A percentile compares a stretch with the other conserved stretches of the same genome.
phyloP scores from a whole-genome alignment of 2,329 filamentous ascomycete species.

The Coleophoma eucalyptorum region DNA sequence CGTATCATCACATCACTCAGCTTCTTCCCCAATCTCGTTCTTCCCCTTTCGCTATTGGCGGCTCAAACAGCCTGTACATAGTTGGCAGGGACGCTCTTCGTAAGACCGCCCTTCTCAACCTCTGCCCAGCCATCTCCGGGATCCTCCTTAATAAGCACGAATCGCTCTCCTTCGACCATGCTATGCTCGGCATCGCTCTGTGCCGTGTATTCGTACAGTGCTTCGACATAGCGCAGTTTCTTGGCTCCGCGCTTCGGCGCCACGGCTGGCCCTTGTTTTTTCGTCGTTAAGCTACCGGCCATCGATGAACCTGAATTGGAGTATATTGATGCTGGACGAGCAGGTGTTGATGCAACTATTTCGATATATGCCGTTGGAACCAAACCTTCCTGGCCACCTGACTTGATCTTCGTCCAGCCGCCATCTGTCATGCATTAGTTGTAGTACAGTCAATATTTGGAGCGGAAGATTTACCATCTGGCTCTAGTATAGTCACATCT shows the following conservation, averaged over 20 bases:
- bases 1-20: no score
- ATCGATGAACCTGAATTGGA: conserved; percentile 74
- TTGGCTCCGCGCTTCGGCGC: conserved; percentile 88
- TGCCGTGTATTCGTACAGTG: conserved; percentile 86
- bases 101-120: conserved; percentile 85
- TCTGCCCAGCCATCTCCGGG: conserved; percentile 94
- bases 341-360: conserved; percentile 40
- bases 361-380: conserved; percentile 88
- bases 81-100: conserved; percentile 88
- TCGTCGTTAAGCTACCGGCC: conserved; percentile 40
- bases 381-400: conserved; percentile 72
- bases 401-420: conserved; percentile 85
- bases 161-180: conserved; percentile 87
- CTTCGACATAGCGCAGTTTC: conserved; percentile 90
- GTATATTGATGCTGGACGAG: conserved; percentile 69
- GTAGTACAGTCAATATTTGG: conserved; percentile 14
- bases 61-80: conserved; percentile 65
- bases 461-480: conserved; percentile 66
- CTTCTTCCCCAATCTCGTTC: not conserved
- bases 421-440: conserved; percentile 57
- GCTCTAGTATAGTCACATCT: conserved; percentile 74
- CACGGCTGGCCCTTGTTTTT: conserved; percentile 54
- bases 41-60: not conserved
- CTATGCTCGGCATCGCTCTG: conserved; percentile 83
- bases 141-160: conserved; percentile 85